Percentiles rank a stretch among this genome's conserved stretches.
phyloP scores from a whole-genome alignment of 768 basidiomycete genomes.

The Hygrocybe punicea region DNA sequence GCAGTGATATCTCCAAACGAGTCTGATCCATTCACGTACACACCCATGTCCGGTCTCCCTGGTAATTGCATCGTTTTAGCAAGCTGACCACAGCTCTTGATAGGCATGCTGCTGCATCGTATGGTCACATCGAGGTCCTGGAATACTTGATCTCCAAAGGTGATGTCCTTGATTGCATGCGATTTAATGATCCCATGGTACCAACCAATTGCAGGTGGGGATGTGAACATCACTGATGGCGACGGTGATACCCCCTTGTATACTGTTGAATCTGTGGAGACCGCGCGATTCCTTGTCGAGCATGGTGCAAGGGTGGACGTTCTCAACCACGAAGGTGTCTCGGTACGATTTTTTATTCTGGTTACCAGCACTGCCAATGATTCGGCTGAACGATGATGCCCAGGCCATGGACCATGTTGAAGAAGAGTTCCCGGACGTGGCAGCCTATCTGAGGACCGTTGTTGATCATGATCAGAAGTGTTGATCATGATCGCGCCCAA shows the following conservation, averaged over 20 bases:
- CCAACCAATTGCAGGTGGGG: slow-evolving; percentile 58
- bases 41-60: slow-evolving; percentile 58
- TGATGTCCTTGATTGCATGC: slow-evolving; percentile 24
- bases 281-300: slow-evolving; percentile 73
- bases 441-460: slow-evolving; percentile 53
- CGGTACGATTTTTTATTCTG: slow-evolving; percentile 48
- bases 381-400: slow-evolving; percentile 10
- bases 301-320: slow-evolving; percentile 66
- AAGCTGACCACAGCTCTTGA: slow-evolving; percentile 13
- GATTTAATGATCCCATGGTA: slow-evolving; percentile 5
- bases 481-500: slow-evolving; percentile 19
- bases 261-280: slow-evolving; percentile 78
- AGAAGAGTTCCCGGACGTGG: slow-evolving; percentile 69
- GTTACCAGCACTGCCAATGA: background rate
- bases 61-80: slow-evolving; percentile 11
- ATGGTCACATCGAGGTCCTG: slow-evolving; percentile 73
- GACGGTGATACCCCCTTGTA: slow-evolving; percentile 93
- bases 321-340: slow-evolving; percentile 68
- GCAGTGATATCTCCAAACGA: slow-evolving; percentile 65
- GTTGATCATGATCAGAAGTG: slow-evolving; percentile 30
- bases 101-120: slow-evolving; percentile 94
- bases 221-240: slow-evolving; percentile 79
- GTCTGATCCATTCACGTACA: slow-evolving; percentile 72
- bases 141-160: slow-evolving; percentile 75
- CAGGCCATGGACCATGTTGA: slow-evolving; percentile 69